Base-by-base conservation (phyloP, 331 rosid species). In the Pyracantha coccinea region DNA sequence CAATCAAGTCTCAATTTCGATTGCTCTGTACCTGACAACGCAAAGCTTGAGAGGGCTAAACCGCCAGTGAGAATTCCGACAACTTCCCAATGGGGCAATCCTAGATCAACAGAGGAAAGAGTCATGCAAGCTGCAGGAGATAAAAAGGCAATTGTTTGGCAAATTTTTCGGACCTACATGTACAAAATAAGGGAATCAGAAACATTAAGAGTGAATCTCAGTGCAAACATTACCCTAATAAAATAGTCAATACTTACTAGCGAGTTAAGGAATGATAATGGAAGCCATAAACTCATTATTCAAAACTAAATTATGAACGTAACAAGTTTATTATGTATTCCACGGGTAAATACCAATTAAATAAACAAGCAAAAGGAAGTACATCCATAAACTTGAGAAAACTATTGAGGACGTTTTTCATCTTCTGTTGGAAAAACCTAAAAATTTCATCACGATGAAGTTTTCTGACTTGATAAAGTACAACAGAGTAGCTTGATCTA, bases 41-140 rank as follows among this genome's bases (percentile, higher is more conserved):
- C 97, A 77, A 92, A 95, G 85, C 99, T 95, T 41, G 99, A 95
- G 82, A 95, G 97, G 79, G 97, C 99, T 77, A 95, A 83, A 72
- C 96, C 99, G 81, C 79, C 79, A 25, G 97, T 87, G 75, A 95
- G 96, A 80, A 95, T 86, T 35, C 87, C 97, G 29, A 95, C 99
- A 69, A 92, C 76, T 87, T 87, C 97, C 97, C 97, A 90, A 62
- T 85, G 97, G 29, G 97, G 97, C 84, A 95, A 84, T 73, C 97
- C 97, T 77, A 90, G 89, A 92, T 95, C 99, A 77, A 95, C 78
- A 11, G 97, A 95, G 66, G 93, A 92, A 73, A 95, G 85, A 85
- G 97, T 89, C 97, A 92, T 95, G 92, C 97, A 95, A 87, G 88
- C 69, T 77, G 99, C 97, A 79, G 99, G 99, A 45, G 97, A 81